These are phyloP conservation scores for Blastocystis sp. DNA, from an alignment of 352 stramenopile species.

Conservation along the genomic window DNA sequence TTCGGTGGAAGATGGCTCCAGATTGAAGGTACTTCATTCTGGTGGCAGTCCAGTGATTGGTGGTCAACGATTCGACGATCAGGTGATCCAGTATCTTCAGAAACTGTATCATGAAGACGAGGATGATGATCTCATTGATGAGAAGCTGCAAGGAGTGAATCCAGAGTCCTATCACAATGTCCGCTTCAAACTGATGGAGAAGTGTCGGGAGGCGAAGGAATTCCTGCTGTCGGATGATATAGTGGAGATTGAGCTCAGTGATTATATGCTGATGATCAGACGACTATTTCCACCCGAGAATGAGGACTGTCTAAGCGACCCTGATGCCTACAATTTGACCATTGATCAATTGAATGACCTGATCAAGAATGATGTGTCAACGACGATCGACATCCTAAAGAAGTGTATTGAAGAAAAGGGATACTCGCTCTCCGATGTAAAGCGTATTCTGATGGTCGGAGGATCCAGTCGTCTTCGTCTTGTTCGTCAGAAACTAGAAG, in stretches of 20 bases:
- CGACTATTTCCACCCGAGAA: not conserved
- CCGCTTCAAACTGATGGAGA: not conserved
- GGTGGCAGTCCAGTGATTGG: constrained; percentile 75
- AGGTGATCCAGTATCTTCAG: not conserved
- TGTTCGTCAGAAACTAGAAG: constrained; percentile 86
- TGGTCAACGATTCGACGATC: constrained; percentile 67
- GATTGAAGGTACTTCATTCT: constrained; percentile 67
- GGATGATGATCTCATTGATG: not conserved
- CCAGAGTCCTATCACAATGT: not conserved
- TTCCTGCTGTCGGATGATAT: not conserved
- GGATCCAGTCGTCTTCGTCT: constrained; percentile 92
- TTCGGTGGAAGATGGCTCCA: constrained; percentile 55
- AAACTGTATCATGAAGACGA: not conserved
- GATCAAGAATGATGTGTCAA: constrained; percentile 60
- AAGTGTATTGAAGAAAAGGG: constrained; percentile 83
- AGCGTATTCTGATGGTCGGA: constrained; percentile 94
- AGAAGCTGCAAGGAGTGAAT: too few species aligned
- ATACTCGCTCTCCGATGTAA: constrained; percentile 86
- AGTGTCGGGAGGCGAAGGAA: constrained; percentile 15
- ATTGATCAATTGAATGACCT: not conserved
- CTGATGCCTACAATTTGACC: not conserved
- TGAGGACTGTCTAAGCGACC: not conserved
- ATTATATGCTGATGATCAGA: not conserved
- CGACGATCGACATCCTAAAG: constrained; percentile 84
- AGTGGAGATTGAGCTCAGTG: not conserved